Evolutionary conservation across 352 stramenopile genomes (phyloP).

Genomic region (Phytophthora boehmeriae): DNA sequence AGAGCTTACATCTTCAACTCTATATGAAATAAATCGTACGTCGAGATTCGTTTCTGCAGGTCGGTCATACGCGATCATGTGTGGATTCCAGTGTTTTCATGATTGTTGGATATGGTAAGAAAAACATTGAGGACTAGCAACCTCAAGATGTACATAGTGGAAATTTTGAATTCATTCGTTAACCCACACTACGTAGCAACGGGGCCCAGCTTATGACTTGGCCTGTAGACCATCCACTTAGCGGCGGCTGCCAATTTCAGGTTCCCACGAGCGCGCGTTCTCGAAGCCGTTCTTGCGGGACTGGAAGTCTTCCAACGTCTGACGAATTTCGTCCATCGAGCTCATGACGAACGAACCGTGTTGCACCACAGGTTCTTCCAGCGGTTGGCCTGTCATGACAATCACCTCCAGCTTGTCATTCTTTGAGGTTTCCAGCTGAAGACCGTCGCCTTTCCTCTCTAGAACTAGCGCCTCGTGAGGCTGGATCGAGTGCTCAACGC

Average conservation of each 20-base stretch:
- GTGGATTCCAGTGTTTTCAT: no score
- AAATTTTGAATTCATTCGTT: no score
- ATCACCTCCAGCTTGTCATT: constrained; percentile 53
- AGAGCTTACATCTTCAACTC: no score
- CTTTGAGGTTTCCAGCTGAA: constrained; percentile 39
- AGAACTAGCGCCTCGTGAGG: constrained; percentile 60
- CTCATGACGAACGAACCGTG: constrained; percentile 86
- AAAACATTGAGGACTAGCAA: no score
- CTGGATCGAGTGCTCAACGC: constrained; percentile 25
- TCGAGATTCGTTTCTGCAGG: no score
- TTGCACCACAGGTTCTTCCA: constrained; percentile 68
- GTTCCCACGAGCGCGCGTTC: constrained; percentile 53
- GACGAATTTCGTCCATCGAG: constrained; percentile 49
- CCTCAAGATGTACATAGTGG: no score
- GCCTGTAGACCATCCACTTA: no score
- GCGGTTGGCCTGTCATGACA: constrained; percentile 52
- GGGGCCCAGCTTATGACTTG: no score
- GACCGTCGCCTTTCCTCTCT: constrained; percentile 53
- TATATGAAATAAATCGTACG: no score
- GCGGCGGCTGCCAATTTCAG: constrained; percentile 50
- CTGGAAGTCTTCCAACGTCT: constrained; percentile 60
- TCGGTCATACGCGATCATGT: no score
- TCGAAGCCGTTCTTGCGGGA: constrained; percentile 69
- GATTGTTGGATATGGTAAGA: no score
- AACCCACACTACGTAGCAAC: no score